A percentile compares a stretch with the other conserved stretches of the same genome.
These are phyloP conservation scores for Alternaria sp. DNA, from an alignment of 2,329 filamentous ascomycete species.

Conservation along the genomic window DNA sequence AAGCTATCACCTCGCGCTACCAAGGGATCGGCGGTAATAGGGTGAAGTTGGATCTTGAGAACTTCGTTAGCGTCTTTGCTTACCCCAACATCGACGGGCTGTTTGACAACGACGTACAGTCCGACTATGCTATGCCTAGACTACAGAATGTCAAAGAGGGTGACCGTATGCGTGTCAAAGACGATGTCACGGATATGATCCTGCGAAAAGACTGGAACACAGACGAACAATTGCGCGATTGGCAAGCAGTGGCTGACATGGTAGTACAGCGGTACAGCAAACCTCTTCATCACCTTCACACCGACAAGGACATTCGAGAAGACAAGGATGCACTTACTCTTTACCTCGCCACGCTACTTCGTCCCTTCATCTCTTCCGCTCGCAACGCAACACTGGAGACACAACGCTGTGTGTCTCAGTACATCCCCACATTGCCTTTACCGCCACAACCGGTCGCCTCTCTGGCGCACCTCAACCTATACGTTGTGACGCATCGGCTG, in stretches of 20 bases:
- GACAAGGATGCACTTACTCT: conserved; percentile 29
- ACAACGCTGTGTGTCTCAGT: conserved; percentile 59
- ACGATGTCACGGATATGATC: conserved; percentile 58
- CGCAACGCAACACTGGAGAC: conserved; percentile 52
- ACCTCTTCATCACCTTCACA: conserved; percentile 56
- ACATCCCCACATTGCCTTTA: conserved; percentile 31
- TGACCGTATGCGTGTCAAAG: conserved; percentile 50
- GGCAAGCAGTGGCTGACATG: conserved; percentile 74
- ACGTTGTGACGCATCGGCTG: conserved; percentile 39
- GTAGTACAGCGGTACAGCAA: conserved; percentile 69
- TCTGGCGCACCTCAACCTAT: conserved; percentile 43
- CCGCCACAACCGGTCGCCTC: conserved; percentile 21
- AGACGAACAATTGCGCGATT: conserved; percentile 54
- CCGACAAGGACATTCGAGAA: conserved; percentile 22
- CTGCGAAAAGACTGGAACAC: conserved; percentile 32
- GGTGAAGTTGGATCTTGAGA: conserved; percentile 58
- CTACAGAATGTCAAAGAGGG: conserved; percentile 45
- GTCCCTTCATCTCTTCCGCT: conserved; percentile 50
- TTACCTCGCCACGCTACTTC: conserved; percentile 41
- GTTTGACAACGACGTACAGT: conserved; percentile 48
- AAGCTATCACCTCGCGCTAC: conserved; percentile 54
- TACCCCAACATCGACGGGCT: conserved; percentile 51
- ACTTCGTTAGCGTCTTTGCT: conserved; percentile 59
- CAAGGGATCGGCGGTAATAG: conserved; percentile 55
- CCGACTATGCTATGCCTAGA: conserved; percentile 48